Percentiles rank a stretch among this genome's conserved stretches.
Conservation (phyloP, 2,329 filamentous ascomycete genomes). For the Sporothrix schenckii region DNA sequence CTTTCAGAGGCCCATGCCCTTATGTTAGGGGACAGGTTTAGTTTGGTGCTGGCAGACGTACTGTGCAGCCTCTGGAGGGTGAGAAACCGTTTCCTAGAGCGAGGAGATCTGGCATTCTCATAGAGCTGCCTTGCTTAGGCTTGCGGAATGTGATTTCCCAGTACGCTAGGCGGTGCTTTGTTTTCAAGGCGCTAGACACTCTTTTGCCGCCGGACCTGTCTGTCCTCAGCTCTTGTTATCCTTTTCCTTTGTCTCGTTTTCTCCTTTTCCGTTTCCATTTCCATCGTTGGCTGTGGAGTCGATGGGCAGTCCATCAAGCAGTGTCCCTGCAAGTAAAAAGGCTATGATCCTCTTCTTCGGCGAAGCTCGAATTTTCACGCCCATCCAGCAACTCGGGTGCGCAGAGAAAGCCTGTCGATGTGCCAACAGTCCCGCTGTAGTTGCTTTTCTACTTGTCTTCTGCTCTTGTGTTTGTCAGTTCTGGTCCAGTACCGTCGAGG, state of each 20-base stretch:
- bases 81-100: background rate
- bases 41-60: background rate
- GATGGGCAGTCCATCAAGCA: background rate
- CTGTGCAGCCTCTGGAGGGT: background rate
- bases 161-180: background rate
- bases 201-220: background rate
- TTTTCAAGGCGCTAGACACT: background rate
- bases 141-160: background rate
- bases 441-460: background rate
- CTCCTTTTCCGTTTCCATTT: too few relatives aligned
- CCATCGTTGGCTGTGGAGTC: background rate
- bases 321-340: slow-evolving; percentile 18
- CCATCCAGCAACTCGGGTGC: background rate
- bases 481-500: background rate
- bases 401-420: background rate
- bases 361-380: background rate
- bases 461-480: background rate
- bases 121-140: too few relatives aligned
- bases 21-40: background rate
- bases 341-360: slow-evolving; percentile 17
- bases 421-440: background rate
- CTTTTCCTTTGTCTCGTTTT: background rate
- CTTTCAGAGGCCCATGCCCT: background rate
- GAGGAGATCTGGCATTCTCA: too few relatives aligned
- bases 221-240: background rate